Evolutionary conservation across 2,329 filamentous ascomycete species (phyloP).

Genomic region (Exophiala viscosa): DNA sequence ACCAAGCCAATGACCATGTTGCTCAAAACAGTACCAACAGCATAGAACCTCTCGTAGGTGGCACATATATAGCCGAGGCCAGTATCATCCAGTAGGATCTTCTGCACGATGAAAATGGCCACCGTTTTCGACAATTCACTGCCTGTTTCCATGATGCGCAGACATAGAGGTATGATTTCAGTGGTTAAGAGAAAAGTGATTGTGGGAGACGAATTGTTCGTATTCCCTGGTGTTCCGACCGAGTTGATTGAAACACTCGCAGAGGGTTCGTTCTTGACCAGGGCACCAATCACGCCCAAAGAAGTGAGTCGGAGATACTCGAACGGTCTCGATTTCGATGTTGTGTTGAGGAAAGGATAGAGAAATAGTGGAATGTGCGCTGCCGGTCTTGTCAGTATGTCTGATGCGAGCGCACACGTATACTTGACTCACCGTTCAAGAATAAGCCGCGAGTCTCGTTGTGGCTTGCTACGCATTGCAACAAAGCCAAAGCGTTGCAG

Average conservation of each 20-base stretch:
- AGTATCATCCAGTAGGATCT: conserved; percentile 94
- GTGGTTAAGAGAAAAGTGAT: conserved; percentile 99
- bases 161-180: conserved; percentile 95
- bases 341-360: conserved; percentile 97
- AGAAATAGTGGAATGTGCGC: conserved; percentile 97
- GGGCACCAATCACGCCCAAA: conserved; percentile 89
- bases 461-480: conserved; percentile 96
- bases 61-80: conserved; percentile 97
- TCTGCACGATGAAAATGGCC: conserved; percentile 98
- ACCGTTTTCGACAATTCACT: conserved; percentile 98
- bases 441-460: conserved; percentile 94
- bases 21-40: conserved; percentile 92
- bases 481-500: conserved; percentile 90
- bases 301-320: conserved; percentile 96
- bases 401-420: neutral
- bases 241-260: conserved; percentile 25
- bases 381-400: conserved; percentile 38
- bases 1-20: conserved; percentile 99
- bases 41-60: conserved; percentile 97
- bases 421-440: conserved; percentile 68
- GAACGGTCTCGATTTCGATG: conserved; percentile 94
- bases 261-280: conserved; percentile 84
- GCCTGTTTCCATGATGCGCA: conserved; percentile 98
- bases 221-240: conserved; percentile 19
- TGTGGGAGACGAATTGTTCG: conserved; percentile 71